Percentiles rank a stretch among this genome's conserved stretches.
These are phyloP conservation scores for Pyricularia pennisetigena DNA, from an alignment of 2,329 filamentous ascomycete genomes.

Conservation along the genomic window DNA sequence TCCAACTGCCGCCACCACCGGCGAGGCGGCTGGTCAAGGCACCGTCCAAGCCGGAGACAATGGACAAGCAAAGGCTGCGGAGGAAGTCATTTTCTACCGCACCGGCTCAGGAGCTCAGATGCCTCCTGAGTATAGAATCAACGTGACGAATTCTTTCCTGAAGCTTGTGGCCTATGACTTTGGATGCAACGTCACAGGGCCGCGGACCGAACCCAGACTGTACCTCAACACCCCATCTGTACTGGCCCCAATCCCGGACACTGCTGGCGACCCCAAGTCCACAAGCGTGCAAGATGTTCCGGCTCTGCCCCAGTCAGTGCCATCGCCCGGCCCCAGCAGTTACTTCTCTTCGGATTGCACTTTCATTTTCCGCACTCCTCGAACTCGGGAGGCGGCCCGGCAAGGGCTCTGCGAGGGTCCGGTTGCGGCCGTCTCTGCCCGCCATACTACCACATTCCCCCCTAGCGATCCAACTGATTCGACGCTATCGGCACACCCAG, in stretches of 20 bases:
- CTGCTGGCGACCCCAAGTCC: neutral
- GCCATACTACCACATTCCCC: conserved; percentile 42
- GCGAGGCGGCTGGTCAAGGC: neutral
- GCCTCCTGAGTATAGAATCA: conserved; percentile 47
- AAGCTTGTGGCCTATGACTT: conserved; percentile 59
- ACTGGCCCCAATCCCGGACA: conserved; percentile 9
- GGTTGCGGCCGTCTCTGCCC: conserved; percentile 47
- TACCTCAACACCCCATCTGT: conserved; percentile 32
- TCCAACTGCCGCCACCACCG: conserved; percentile 19
- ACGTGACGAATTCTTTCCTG: conserved; percentile 47
- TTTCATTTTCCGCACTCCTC: conserved; percentile 51
- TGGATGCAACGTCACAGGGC: conserved; percentile 47
- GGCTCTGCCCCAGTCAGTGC: neutral
- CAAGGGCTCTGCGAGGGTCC: conserved; percentile 52
- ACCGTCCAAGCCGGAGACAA: conserved; percentile 6
- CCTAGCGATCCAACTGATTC: conserved; percentile 6
- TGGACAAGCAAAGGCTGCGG: conserved; percentile 3
- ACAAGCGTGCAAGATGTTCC: neutral
- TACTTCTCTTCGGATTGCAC: conserved; percentile 49
- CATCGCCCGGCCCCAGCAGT: conserved; percentile 24
- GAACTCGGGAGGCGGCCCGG: conserved; percentile 49
- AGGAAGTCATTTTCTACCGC: conserved; percentile 26
- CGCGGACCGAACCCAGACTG: conserved; percentile 49
- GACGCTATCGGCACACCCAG: conserved; percentile 18
- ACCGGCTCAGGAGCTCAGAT: conserved; percentile 42